Conservation (phyloP, 371 early-diverging fungal genomes). For the Parasitella parasitica region DNA sequence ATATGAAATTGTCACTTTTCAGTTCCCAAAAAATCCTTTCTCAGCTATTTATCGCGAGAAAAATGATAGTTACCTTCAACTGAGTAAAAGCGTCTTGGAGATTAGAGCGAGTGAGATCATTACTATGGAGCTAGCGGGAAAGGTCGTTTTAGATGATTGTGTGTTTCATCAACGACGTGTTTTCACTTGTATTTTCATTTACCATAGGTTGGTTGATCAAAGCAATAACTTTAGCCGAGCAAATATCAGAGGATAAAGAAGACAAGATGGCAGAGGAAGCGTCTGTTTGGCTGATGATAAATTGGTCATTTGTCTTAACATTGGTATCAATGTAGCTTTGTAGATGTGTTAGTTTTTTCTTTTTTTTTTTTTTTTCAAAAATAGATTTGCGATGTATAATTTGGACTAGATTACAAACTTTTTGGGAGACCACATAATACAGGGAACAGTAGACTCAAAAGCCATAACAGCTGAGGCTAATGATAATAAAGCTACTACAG, state of each 20-base stretch:
- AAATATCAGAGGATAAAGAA: conserved; percentile 34
- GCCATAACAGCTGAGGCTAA: conserved; percentile 28
- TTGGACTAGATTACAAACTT: conserved; percentile 20
- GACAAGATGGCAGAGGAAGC: conserved; percentile 30
- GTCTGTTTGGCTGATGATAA: conserved; percentile 30
- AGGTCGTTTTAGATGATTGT: not conserved
- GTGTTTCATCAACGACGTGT: not conserved
- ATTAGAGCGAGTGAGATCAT: conserved; percentile 35
- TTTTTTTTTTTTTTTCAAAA: not conserved
- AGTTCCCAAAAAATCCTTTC: not conserved
- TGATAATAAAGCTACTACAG: conserved; percentile 16
- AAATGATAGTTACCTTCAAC: conserved; percentile 31
- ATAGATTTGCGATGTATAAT: not conserved
- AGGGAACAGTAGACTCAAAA: conserved; percentile 38
- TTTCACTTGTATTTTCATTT: conserved; percentile 1
- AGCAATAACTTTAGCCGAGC: conserved; percentile 41
- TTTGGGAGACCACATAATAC: conserved; percentile 39
- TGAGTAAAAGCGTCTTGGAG: conserved; percentile 27
- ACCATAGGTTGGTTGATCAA: conserved; percentile 51
- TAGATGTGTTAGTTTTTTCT: too few relatives aligned
- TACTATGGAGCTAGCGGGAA: conserved; percentile 40
- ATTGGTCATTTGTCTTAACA: conserved; percentile 23
- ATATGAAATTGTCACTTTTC: not conserved
- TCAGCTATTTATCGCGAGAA: too few relatives aligned
- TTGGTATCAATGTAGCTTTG: conserved; percentile 24